These are phyloP conservation scores for Myxozyma melibiosi DNA, from an alignment of 805 yeast species.

Conservation along the genomic window DNA sequence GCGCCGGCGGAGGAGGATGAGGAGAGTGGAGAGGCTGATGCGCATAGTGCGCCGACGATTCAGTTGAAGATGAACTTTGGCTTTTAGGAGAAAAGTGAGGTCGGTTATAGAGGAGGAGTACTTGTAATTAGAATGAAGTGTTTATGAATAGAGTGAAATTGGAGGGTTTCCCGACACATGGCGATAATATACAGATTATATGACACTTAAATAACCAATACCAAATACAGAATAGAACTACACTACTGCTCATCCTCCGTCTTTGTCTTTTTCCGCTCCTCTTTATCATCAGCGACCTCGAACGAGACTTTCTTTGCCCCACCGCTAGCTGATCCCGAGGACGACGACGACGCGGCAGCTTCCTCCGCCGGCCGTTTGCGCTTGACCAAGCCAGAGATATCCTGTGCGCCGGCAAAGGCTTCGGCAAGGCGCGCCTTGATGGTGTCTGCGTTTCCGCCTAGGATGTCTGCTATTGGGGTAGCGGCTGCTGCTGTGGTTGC, in stretches of 20 bases:
- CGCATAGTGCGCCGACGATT: constrained; percentile 13
- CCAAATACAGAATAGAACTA: too few relatives aligned
- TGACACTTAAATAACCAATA: too few relatives aligned
- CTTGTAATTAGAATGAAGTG: too few relatives aligned
- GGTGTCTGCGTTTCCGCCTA: constrained; percentile 10
- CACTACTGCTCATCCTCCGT: constrained; percentile 4
- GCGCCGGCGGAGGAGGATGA: constrained; percentile 1
- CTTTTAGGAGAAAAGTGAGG: constrained; percentile 4
- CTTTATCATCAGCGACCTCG: background rate
- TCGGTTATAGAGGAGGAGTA: too few relatives aligned
- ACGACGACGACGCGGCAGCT: background rate
- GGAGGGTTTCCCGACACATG: too few relatives aligned
- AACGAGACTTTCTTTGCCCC: background rate
- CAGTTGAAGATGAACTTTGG: constrained; percentile 27
- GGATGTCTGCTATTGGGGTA: background rate
- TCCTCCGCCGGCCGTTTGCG: constrained; percentile 21
- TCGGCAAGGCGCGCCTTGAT: constrained; percentile 11
- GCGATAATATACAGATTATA: background rate
- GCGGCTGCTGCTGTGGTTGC: background rate
- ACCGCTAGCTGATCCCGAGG: background rate
- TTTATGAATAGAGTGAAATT: background rate
- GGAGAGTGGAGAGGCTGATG: background rate
- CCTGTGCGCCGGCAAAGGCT: constrained; percentile 27
- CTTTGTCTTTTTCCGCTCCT: constrained; percentile 8
- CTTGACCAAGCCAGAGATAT: constrained; percentile 27